These are phyloP conservation scores for Citrus cavaleriei DNA, from an alignment of 345 rosid genomes.

Conservation along the genomic window DNA sequence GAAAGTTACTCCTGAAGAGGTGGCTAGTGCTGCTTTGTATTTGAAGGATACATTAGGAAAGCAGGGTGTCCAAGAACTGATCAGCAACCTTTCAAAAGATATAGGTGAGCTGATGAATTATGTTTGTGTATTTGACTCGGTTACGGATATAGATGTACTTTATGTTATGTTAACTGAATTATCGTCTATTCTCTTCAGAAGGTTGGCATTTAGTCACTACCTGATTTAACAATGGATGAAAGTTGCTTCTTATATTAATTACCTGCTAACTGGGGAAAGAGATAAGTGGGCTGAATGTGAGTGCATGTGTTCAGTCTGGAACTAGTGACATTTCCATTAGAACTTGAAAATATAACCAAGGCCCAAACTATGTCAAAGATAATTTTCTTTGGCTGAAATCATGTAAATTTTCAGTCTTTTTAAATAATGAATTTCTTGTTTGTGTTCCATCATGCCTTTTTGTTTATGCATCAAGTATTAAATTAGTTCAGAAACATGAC, in stretches of 20 bases:
- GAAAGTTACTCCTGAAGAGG: slow-evolving; percentile 85
- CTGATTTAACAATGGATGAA: neutral
- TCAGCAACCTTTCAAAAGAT: slow-evolving; percentile 75
- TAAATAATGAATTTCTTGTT: neutral
- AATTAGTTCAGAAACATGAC: neutral
- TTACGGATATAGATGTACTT: neutral
- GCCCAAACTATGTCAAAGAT: neutral
- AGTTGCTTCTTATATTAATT: neutral
- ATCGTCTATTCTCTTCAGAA: neutral
- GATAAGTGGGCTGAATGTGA: neutral
- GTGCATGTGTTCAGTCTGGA: neutral
- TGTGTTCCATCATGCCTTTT: neutral
- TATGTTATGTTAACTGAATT: neutral
- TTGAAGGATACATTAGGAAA: slow-evolving; percentile 68
- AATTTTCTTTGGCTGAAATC: too few relatives aligned
- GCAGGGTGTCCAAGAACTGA: slow-evolving; percentile 74
- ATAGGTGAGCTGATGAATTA: slow-evolving; percentile 40
- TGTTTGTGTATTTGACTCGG: neutral
- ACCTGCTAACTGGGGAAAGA: neutral
- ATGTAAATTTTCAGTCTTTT: neutral
- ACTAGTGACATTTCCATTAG: neutral
- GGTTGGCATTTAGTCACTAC: neutral
- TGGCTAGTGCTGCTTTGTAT: slow-evolving; percentile 78
- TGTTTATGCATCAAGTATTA: neutral
- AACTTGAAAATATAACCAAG: neutral